Conservation (phyloP, 1,284 basidiomycete genomes). For the Cryptococcus wingfieldii region DNA sequence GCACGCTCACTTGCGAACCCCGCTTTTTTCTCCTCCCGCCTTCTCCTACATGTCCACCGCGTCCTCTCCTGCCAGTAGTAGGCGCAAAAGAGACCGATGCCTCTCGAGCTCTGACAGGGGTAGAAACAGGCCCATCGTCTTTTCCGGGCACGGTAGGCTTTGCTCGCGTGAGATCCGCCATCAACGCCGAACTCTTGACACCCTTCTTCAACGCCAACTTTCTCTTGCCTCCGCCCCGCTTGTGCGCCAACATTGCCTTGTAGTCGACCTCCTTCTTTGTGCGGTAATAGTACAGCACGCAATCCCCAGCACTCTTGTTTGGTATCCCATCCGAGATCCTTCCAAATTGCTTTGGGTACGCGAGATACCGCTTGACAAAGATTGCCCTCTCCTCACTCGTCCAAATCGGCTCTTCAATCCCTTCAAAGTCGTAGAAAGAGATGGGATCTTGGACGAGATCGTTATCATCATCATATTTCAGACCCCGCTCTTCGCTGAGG, state of each 20-base stretch:
- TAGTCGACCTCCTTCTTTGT: conserved; percentile 92
- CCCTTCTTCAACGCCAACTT: conserved; percentile 46
- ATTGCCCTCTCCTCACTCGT: conserved; percentile 76
- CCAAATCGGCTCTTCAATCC: conserved; percentile 70
- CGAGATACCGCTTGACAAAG: conserved; percentile 76
- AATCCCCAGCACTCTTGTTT: conserved; percentile 82
- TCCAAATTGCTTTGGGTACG: conserved; percentile 84
- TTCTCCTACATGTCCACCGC: conserved; percentile 2
- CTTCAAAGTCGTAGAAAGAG: conserved; percentile 69
- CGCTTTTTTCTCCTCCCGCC: conserved; percentile 11
- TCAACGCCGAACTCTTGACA: conserved; percentile 36
- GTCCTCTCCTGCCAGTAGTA: conserved; percentile 8
- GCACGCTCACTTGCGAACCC: background rate
- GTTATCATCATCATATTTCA: conserved; percentile 75
- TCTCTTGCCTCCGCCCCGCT: conserved; percentile 60
- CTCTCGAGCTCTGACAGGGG: conserved; percentile 4
- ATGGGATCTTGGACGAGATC: conserved; percentile 72
- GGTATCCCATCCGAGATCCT: conserved; percentile 72
- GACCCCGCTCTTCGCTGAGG: conserved; percentile 59
- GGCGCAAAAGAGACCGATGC: conserved; percentile 9
- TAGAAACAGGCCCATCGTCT: background rate
- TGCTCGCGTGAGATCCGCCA: conserved; percentile 37
- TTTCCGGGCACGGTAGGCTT: conserved; percentile 21
- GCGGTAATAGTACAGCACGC: conserved; percentile 90
- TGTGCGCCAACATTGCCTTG: conserved; percentile 54